Base-by-base conservation (phyloP, 176 grass and related monocot genomes). In the Oryza punctata region DNA sequence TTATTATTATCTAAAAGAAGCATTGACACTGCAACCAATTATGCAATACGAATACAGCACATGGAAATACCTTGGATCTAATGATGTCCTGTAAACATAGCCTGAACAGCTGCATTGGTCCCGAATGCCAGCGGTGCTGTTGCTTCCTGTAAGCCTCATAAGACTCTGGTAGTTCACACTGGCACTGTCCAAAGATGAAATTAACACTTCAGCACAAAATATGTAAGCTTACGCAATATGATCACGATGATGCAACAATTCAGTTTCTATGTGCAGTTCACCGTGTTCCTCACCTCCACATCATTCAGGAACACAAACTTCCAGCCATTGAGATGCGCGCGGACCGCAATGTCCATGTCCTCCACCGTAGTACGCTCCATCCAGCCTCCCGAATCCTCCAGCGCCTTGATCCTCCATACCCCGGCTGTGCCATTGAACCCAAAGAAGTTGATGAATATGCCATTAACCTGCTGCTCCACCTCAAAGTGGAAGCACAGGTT, bases 401-500 rank as follows among this genome's bases (percentile, higher is more conserved):
- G 37, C 0, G 93, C 91, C 60, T 86, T 94, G 57, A 94, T 91
- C 80, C 93, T 92, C 96, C 96, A 98, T 4, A 98, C 96, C 3
- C 96, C 96, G 12, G 96, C 96, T 0, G 96, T 98, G 59, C 96
- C 93, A 13, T 98, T 98, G 89, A 98, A 98, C 25, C 93, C 96
- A 32, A 98, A 98, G 89, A 98, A 98, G 82, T 90, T 89, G 52
- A 98, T 75, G 87, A 93, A 95, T 63, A 90, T 73, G 50, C 91
- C 89, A 29, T 95, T 95, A 28, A 98, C 96, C 86, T 98, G 96
- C 69, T 98, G 96, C 50, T 98, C 96, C 85, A 98, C 96, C 76
- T 98, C 96, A 70, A 98, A 98, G 76, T 98, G 96, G 85, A 98
- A 98, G 87, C 93, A 85, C 9, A 98, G 78, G 77, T 98, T 98